Evolutionary conservation across 805 yeast species (phyloP).

Genomic region (Schwanniomyces occidentalis): DNA sequence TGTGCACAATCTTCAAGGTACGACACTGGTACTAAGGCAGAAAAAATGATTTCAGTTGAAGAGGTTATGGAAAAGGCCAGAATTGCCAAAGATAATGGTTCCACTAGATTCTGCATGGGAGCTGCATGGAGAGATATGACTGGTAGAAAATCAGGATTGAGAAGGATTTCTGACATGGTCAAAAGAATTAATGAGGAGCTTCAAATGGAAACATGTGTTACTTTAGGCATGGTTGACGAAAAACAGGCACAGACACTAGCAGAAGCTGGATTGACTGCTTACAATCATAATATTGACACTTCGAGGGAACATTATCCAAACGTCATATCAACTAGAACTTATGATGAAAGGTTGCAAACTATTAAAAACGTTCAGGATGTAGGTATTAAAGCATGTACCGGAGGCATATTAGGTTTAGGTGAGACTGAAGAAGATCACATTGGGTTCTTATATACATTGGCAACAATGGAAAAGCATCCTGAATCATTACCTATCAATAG

Average conservation of each 20-base stretch:
- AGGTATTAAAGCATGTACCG: slow-evolving; percentile 72
- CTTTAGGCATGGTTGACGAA: slow-evolving; percentile 72
- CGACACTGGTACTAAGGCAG: slow-evolving; percentile 71
- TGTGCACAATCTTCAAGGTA: slow-evolving; percentile 75
- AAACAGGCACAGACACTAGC: slow-evolving; percentile 62
- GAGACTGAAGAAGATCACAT: slow-evolving; percentile 72
- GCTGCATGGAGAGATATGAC: slow-evolving; percentile 88
- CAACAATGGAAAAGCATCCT: slow-evolving; percentile 72
- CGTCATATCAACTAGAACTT: slow-evolving; percentile 68
- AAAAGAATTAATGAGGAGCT: slow-evolving; percentile 55
- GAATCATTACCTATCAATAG: slow-evolving; percentile 81
- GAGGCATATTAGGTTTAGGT: slow-evolving; percentile 79
- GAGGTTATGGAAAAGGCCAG: slow-evolving; percentile 64
- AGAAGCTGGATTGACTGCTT: slow-evolving; percentile 77
- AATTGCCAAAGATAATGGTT: slow-evolving; percentile 66
- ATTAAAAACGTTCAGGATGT: slow-evolving; percentile 62
- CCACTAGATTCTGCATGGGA: slow-evolving; percentile 81
- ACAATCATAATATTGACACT: slow-evolving; percentile 79
- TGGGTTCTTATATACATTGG: slow-evolving; percentile 63
- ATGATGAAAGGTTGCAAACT: slow-evolving; percentile 70
- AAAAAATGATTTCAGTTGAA: slow-evolving; percentile 59
- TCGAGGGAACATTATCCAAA: slow-evolving; percentile 74
- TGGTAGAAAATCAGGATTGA: slow-evolving; percentile 69
- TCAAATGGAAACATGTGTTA: slow-evolving; percentile 77
- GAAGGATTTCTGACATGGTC: slow-evolving; percentile 65